Base-by-base conservation (phyloP, 2,329 filamentous ascomycete genomes). In the Bisporella sp. region DNA sequence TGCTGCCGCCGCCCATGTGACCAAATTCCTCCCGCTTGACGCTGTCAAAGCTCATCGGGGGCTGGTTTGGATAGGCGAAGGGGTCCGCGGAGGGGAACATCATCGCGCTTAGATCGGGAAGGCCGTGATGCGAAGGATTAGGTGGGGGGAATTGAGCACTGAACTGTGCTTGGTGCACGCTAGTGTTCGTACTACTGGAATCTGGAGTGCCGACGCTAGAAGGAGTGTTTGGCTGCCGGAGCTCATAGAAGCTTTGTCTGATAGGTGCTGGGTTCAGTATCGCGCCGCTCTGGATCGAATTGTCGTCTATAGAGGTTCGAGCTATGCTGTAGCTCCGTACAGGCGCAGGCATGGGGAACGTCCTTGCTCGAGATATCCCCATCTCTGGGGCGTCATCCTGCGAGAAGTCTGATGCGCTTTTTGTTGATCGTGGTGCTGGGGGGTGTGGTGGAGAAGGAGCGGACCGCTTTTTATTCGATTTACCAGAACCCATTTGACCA, bases 51-150 rank as follows among this genome's bases (percentile, higher is more conserved):
- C 80, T 74, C 71, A 85, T 82, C 71, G 85, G 80, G 0, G 85
- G 82, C 57, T 89, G 85, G 60, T 85, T 89, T 0, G 63, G 87
- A 60, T 92, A 93, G 0, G 84, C 85, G 55, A 92, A 85, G 0
- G 87, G 86, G 59, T 92, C 87, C 33, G 80, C 77, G 0, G 85
- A 85, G 1, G 86, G 84, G 61, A 92, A 92, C 84, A 92, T 90
- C 70, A 91, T 81, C 4, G 83, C 81, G 52, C 84, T 84, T 5
- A 91, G 75, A 63, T 88, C 86, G 56, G 85, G 79, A 12, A 90
- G 46, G 6, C 56, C 56, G 21, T 21, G 21, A 21, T 21, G 21
- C 21, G 21, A 21, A 21, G 21, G 21, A 35, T 57, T 54, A 31
- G 55, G 56, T 21, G 49, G 47, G 13, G 54, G 50, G 68, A 69